Base-by-base conservation (phyloP, 2,329 filamentous ascomycete genomes). In the Fusarium sp. region DNA sequence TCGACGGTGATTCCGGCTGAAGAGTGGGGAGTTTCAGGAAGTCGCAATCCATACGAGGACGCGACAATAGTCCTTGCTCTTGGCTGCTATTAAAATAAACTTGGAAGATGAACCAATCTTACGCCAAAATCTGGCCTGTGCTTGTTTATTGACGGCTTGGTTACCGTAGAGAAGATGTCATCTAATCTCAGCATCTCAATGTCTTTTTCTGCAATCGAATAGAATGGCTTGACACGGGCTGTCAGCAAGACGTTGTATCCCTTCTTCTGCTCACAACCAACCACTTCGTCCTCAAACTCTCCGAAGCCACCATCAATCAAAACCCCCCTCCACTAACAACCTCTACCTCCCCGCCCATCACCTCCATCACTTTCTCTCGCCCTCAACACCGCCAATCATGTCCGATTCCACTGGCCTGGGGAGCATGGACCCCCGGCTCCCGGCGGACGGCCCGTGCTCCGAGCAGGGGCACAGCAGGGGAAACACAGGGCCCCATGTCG, bases 391-490 rank as follows among this genome's bases (percentile, higher is more conserved):
- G 51, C 50, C 75, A 76, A 76, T 76, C 67, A 76, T 22, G 43
- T 43, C 58, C 57, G 43, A 63, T 75, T 62, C 74, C 75, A 73
- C 51, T 55, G 45, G 49, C 62, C 59, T 76, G 75, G 74, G 72
- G 72, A 76, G 67, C 72, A 70, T 65, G 70, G 63, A 46, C 61
- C 70, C 71, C 71, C 59, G 51, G 69, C 66, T 69, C 61, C 73
- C 72, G 72, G 73, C 63, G 47, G 36, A 63, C 69, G 60, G 65
- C 55, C 62, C 71, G 64, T 62, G 60, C 62, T 69, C 62, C 57
- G 60, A 64, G 40, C 62, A 64, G 58, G 61, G 54, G 38, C 61
- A 46, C 58, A 36, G 56, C 49, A 52, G 38, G 67, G 26, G 15
- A 17, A 26, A 64, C 38, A 51, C 2, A 57, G 28, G 31, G 36